These are phyloP conservation scores for Sporothrix curviconia DNA, from an alignment of 2,329 filamentous ascomycete genomes.

Conservation along the genomic window DNA sequence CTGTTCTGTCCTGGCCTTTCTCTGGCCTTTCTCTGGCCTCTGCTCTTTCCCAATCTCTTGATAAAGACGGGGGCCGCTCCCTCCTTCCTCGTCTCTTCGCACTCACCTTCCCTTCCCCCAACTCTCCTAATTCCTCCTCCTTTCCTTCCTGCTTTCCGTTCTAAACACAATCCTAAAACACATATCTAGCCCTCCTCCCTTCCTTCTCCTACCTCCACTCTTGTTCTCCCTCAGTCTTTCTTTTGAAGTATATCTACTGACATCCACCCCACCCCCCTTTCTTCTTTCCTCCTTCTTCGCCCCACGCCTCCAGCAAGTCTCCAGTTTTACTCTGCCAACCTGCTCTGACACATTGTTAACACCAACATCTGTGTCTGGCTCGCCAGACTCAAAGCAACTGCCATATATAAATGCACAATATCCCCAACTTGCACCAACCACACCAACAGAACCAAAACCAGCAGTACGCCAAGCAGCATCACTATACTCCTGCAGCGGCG, in stretches of 20 bases:
- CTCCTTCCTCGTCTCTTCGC: background rate
- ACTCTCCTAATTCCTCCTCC: background rate
- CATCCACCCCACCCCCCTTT: background rate
- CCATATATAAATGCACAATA: background rate
- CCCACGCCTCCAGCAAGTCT: background rate
- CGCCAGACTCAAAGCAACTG: background rate
- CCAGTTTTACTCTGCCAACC: background rate
- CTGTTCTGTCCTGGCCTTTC: too few species aligned
- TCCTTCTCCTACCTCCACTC: background rate
- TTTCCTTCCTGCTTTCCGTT: background rate
- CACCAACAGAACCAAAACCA: background rate
- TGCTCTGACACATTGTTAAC: background rate
- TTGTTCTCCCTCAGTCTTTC: background rate
- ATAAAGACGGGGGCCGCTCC: too few species aligned
- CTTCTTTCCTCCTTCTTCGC: background rate
- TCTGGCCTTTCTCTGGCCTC: too few species aligned
- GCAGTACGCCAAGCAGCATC: background rate
- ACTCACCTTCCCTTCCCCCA: background rate
- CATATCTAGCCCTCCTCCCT: too few species aligned
- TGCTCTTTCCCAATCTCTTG: too few species aligned
- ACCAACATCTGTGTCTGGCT: background rate
- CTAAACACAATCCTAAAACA: too few species aligned
- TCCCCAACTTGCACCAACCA: background rate
- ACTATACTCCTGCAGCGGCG: background rate
- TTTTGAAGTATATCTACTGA: background rate